These are phyloP conservation scores for Alternaria solani DNA, from an alignment of 2,329 filamentous ascomycete species.

Conservation along the genomic window DNA sequence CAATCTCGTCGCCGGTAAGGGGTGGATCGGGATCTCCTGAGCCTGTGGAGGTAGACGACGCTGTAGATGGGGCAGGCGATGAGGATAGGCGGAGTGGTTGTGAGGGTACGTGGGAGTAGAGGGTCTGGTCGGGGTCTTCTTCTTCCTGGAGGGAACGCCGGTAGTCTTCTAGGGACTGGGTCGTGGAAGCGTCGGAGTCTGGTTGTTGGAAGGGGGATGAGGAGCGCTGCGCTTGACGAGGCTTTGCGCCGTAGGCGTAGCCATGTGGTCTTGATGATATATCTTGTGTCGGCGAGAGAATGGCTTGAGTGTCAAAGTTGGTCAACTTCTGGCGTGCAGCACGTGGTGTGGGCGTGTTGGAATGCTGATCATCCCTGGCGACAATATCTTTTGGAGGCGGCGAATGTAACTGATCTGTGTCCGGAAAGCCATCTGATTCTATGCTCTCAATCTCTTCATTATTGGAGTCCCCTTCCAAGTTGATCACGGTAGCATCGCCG, in stretches of 20 bases:
- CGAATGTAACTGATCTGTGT: background rate
- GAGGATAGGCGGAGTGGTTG: conserved; percentile 18
- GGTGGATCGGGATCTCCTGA: conserved; percentile 44
- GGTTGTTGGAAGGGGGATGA: conserved; percentile 24
- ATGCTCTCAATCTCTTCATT: conserved; percentile 19
- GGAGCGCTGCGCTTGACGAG: conserved; percentile 5
- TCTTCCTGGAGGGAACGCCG: conserved; percentile 38
- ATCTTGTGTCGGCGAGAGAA: conserved; percentile 38
- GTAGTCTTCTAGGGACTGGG: conserved; percentile 47
- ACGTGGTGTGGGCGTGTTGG: conserved; percentile 42
- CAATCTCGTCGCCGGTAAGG: conserved; percentile 33
- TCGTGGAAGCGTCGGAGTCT: conserved; percentile 39
- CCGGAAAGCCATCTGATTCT: conserved; percentile 23
- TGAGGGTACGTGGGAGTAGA: conserved; percentile 12
- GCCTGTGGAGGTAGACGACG: conserved; percentile 21
- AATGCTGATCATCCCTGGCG: conserved; percentile 24
- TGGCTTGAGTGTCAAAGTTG: conserved; percentile 47
- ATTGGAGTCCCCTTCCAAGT: conserved; percentile 4
- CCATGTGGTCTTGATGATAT: conserved; percentile 19
- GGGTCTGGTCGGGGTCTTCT: conserved; percentile 1
- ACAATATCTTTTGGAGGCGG: conserved; percentile 1
- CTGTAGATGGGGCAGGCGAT: conserved; percentile 25
- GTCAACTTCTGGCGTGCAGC: conserved; percentile 25
- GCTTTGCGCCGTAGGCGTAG: conserved; percentile 9
- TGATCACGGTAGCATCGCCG: background rate